Evolutionary conservation across 179 eudicot species (phyloP).

Genomic region (Gypsophila paniculata): DNA sequence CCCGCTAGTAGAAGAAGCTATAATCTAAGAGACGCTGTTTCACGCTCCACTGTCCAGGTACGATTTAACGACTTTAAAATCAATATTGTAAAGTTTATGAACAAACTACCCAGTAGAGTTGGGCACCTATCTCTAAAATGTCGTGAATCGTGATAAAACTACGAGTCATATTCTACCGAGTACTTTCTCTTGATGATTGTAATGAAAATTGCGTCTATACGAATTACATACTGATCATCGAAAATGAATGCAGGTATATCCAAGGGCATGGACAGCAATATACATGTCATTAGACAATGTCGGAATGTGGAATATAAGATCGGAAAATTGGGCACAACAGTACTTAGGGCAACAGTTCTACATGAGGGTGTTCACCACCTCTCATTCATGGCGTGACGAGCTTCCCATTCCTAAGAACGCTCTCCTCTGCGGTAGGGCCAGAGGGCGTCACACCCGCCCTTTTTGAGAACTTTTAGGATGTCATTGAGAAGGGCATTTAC

Average conservation of each 20-base stretch:
- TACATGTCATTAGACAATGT: conserved; percentile 45
- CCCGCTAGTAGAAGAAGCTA: conserved; percentile 33
- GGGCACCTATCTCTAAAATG: too few relatives aligned
- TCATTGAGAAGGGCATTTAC: neutral
- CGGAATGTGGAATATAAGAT: conserved; percentile 52
- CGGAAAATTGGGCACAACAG: conserved; percentile 44
- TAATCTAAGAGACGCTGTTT: conserved; percentile 45
- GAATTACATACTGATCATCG: neutral
- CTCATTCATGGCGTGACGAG: conserved; percentile 40
- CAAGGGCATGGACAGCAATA: conserved; percentile 47
- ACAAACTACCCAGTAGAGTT: too few relatives aligned
- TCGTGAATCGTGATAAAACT: too few relatives aligned
- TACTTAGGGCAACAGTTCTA: conserved; percentile 48
- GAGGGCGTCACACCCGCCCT: conserved; percentile 45
- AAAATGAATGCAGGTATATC: conserved; percentile 40
- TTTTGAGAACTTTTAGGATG: conserved; percentile 6
- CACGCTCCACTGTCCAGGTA: conserved; percentile 50
- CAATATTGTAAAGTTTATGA: neutral
- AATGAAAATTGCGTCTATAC: too few relatives aligned
- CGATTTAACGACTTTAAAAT: neutral
- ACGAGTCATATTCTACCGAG: too few relatives aligned
- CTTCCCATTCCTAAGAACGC: conserved; percentile 48
- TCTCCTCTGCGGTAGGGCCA: conserved; percentile 45
- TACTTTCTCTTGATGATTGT: too few relatives aligned
- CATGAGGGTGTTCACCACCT: conserved; percentile 37